Evolutionary conservation across 2,329 filamentous ascomycete species (phyloP).

Genomic region (Pyrenophora graminea): DNA sequence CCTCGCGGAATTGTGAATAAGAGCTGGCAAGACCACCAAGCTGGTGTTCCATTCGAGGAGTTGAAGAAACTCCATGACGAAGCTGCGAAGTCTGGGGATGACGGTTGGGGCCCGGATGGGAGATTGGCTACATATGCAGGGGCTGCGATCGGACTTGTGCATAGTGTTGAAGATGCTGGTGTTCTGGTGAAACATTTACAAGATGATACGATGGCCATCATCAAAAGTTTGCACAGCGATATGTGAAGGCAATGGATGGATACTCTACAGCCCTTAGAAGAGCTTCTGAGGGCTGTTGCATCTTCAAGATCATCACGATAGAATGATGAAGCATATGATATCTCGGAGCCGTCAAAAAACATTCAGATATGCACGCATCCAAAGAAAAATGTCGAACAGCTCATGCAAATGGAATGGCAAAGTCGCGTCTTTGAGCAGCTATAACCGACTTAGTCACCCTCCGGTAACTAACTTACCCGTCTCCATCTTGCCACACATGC

Average conservation of each 20-base stretch:
- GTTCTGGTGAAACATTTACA: conserved; percentile 50
- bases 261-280: background rate
- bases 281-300: background rate
- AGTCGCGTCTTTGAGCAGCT: too few relatives aligned
- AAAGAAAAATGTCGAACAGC: too few relatives aligned
- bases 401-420: too few relatives aligned
- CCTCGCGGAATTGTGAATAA: conserved; percentile 60
- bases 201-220: background rate
- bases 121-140: conserved; percentile 66
- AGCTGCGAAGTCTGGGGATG: conserved; percentile 55
- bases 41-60: conserved; percentile 47
- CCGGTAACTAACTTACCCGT: too few relatives aligned
- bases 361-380: too few relatives aligned
- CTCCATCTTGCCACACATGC: too few relatives aligned
- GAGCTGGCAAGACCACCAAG: conserved; percentile 51
- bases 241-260: background rate
- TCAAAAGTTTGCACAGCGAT: background rate
- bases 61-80: conserved; percentile 51
- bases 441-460: too few relatives aligned
- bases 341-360: too few relatives aligned
- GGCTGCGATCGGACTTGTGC: conserved; percentile 62
- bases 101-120: conserved; percentile 55
- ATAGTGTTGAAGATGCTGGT: conserved; percentile 52
- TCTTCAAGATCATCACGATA: too few relatives aligned
- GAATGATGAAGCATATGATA: too few relatives aligned